These are phyloP conservation scores for Coemansia sp. DNA, from an alignment of 192 early-diverging fungal genomes.

Conservation along the genomic window DNA sequence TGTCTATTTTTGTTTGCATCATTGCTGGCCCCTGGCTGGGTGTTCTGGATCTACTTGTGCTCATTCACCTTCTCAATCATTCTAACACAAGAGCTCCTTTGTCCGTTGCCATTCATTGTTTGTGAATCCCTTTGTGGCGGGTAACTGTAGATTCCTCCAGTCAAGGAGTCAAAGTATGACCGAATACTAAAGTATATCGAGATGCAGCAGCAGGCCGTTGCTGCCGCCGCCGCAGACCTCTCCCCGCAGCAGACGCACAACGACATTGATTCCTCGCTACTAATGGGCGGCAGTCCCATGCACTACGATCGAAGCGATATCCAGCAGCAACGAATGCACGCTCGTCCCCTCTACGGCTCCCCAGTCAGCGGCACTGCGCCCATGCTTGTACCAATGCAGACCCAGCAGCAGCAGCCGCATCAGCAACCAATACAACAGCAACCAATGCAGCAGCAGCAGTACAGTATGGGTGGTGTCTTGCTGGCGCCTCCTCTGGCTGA, in stretches of 20 bases:
- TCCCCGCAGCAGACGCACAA: constrained; percentile 15
- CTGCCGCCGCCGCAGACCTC: constrained; percentile 32
- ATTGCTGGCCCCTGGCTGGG: too few species aligned
- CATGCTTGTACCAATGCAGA: neutral
- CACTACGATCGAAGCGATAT: constrained; percentile 22
- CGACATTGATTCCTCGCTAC: constrained; percentile 43
- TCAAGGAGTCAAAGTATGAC: constrained; percentile 58
- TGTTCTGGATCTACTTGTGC: neutral
- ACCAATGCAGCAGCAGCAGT: neutral
- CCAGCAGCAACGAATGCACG: constrained; percentile 2
- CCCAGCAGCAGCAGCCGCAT: constrained; percentile 12
- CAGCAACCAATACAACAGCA: neutral
- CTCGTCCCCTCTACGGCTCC: neutral
- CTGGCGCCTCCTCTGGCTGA: constrained; percentile 2
- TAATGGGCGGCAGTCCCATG: constrained; percentile 37
- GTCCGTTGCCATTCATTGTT: neutral
- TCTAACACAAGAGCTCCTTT: too few species aligned
- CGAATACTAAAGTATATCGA: constrained; percentile 51
- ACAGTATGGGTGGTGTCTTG: neutral
- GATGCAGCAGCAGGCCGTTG: constrained; percentile 50
- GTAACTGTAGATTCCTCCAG: constrained; percentile 41
- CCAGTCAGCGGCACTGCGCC: neutral
- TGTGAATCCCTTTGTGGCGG: neutral
- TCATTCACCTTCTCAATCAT: too few species aligned
- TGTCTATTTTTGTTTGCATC: neutral